phyloP scores from a whole-genome alignment of 768 basidiomycete genomes.

The Galerina sulciceps region DNA sequence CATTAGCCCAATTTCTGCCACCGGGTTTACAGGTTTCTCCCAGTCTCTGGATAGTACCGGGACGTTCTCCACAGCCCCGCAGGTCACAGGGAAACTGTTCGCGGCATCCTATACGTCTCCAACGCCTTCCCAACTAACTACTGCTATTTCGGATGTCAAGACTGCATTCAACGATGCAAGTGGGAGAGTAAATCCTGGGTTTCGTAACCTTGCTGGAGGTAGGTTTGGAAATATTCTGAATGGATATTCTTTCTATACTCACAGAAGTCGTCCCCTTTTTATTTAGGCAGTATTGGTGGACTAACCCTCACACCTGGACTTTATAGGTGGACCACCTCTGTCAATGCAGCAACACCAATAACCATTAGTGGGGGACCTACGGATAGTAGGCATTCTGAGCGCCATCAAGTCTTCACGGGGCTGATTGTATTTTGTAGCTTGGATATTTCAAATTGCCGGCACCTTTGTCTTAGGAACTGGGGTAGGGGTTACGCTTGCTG shows the following conservation, averaged over 20 bases:
- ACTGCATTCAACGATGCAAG: constrained; percentile 25
- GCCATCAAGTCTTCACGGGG: constrained; percentile 3
- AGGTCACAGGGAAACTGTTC: constrained; percentile 25
- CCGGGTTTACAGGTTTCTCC: constrained; percentile 26
- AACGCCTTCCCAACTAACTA: constrained; percentile 22
- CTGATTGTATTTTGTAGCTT: constrained; percentile 11
- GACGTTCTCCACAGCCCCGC: constrained; percentile 22
- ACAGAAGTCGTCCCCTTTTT: not conserved
- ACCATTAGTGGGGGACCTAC: constrained; percentile 9
- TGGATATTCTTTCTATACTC: not conserved
- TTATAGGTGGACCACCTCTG: constrained; percentile 20
- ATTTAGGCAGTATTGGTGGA: constrained; percentile 23
- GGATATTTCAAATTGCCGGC: constrained; percentile 26
- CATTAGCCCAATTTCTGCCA: constrained; percentile 23
- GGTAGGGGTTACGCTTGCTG: constrained; percentile 17
- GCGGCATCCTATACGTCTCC: constrained; percentile 23
- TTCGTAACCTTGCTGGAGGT: constrained; percentile 20
- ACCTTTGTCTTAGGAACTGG: constrained; percentile 8
- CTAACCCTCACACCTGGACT: constrained; percentile 21
- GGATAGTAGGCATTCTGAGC: constrained; percentile 4
- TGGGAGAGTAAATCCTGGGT: constrained; percentile 18
- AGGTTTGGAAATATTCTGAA: not conserved
- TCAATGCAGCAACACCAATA: constrained; percentile 16
- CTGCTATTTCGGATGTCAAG: constrained; percentile 23
- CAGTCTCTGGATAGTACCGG: constrained; percentile 16